Percentiles rank a stretch among this genome's conserved stretches.
Conservation (phyloP, 2,329 filamentous ascomycete genomes). For the Dichotomopilus funicola region DNA sequence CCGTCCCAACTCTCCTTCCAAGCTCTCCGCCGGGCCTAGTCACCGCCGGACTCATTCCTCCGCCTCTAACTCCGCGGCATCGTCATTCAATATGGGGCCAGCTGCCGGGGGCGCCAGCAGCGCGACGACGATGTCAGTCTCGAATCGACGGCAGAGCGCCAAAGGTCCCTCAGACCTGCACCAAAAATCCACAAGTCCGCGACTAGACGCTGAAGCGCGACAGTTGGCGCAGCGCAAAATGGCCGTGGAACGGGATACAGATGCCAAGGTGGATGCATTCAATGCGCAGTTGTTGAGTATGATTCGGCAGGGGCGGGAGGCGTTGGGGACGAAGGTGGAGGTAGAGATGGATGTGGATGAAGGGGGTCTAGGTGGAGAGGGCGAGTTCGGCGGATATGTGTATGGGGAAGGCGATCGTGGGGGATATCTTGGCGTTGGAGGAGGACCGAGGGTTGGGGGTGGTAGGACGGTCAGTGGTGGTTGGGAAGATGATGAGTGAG, state of each 20-base stretch:
- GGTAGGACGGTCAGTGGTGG: neutral
- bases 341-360: constrained; percentile 47
- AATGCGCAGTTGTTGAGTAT: constrained; percentile 75
- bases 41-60: constrained; percentile 43
- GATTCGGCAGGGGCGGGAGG: constrained; percentile 83
- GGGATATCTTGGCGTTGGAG: constrained; percentile 20
- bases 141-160: constrained; percentile 7
- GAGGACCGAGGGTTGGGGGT: neutral
- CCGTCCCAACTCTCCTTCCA: constrained; percentile 15
- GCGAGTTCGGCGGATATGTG: constrained; percentile 75
- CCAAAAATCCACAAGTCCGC: constrained; percentile 35
- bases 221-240: constrained; percentile 64
- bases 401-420: constrained; percentile 57
- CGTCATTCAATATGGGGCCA: neutral
- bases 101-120: neutral
- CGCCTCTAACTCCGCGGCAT: constrained; percentile 34
- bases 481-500: constrained; percentile 11
- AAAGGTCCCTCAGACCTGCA: neutral
- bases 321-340: constrained; percentile 68
- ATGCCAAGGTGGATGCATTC: constrained; percentile 71
- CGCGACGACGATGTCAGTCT: constrained; percentile 16
- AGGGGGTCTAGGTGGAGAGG: constrained; percentile 45
- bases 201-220: constrained; percentile 60
- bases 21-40: neutral
- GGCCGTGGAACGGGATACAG: constrained; percentile 69